These are phyloP conservation scores for Colletotrichum sp. DNA, from an alignment of 2,329 filamentous ascomycete genomes.

Conservation along the genomic window DNA sequence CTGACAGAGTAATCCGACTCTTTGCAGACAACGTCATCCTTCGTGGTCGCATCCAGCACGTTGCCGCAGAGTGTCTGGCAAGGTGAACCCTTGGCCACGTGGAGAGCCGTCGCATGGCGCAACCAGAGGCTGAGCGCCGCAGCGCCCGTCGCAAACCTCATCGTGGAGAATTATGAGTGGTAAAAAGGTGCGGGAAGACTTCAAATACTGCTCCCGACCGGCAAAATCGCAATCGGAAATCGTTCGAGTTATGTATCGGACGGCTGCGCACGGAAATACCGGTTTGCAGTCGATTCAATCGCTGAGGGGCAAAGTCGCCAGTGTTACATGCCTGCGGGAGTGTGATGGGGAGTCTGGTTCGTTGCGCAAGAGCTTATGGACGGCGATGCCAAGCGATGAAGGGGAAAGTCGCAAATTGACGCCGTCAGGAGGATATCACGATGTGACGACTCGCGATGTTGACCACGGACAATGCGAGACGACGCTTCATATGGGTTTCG, in stretches of 20 bases:
- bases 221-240: neutral
- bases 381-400: neutral
- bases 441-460: neutral
- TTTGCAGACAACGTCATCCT: constrained; percentile 54
- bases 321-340: constrained; percentile 11
- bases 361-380: neutral
- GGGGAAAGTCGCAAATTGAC: neutral
- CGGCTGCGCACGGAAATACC: neutral
- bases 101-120: constrained; percentile 34
- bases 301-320: neutral
- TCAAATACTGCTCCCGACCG: neutral
- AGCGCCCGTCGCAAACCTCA: constrained; percentile 14
- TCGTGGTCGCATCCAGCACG: constrained; percentile 48
- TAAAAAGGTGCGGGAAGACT: neutral
- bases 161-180: neutral
- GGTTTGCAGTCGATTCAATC: neutral
- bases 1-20: constrained; percentile 40
- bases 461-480: neutral
- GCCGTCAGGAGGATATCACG: neutral
- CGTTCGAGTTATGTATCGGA: neutral
- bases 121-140: constrained; percentile 25
- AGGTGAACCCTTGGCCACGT: constrained; percentile 52
- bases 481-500: constrained; percentile 17
- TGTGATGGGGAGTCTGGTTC: neutral
- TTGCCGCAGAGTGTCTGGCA: constrained; percentile 61